Evolutionary conservation across 768 basidiomycete species (phyloP), one percentile per base, ranked within the genome.

Genomic region (Jaapia argillacea): DNA sequence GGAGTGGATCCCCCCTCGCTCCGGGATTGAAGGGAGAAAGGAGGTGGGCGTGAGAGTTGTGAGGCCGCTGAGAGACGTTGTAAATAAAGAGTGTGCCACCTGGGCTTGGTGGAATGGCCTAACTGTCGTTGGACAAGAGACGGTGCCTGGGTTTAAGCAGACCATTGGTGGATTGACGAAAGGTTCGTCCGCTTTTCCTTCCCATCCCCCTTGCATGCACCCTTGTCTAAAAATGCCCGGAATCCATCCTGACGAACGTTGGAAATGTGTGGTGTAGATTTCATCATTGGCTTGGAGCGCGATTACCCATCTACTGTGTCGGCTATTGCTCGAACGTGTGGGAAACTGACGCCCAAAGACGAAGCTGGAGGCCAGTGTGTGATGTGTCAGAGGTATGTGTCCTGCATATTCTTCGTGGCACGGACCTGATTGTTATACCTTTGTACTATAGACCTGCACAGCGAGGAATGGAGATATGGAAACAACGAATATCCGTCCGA

Each of bases 271-370:
- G 13, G 6, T 7, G 7, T 44, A 88, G 88, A 81, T 56, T 91
- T 90, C 51, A 85, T 91, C 45, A 61, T 82, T 16, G 81, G 85
- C 2, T 56, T 91, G 23, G 88, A 91, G 60, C 75, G 71, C 41
- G 80, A 89, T 57, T 91, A 83, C 57, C 88, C 88, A 3, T 86
- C 87, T 0, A 91, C 88, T 0, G 88, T 90, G 7, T 88, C 85
- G 5, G 79, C 88, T 0, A 84, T 91, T 40, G 78, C 78, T 20
- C 75, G 83, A 26, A 90, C 88, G 1, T 86, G 84, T 53, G 78
- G 71, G 4, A 91, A 91, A 59, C 60, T 91, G 22, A 70, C 77
- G 6, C 77, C 88, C 0, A 88, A 83, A 56, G 60, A 72, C 42
- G 65, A 60, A 2, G 62, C 75, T 0, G 59, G 60, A 5, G 67